Conservation (phyloP, 169 alveolate species). For the Plasmodium falciparum region DNA sequence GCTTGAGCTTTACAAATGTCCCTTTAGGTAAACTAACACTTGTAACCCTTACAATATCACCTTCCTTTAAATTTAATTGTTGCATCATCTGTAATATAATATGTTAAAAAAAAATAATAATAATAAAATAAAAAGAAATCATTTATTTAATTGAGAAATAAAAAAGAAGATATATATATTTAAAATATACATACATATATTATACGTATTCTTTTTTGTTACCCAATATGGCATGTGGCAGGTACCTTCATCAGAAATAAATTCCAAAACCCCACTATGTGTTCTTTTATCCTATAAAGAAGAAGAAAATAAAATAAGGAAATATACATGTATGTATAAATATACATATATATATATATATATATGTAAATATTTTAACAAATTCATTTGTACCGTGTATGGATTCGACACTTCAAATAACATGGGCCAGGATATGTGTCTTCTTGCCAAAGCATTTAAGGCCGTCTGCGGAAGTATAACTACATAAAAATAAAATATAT, state of each 20-base stretch:
- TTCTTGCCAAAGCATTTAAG: constrained; percentile 87
- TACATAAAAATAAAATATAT: constrained; percentile 12
- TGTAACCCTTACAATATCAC: constrained; percentile 89
- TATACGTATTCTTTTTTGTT: neutral
- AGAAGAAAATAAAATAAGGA: neutral
- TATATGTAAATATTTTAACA: neutral
- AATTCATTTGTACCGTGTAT: constrained; percentile 33
- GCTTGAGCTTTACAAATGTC: constrained; percentile 92
- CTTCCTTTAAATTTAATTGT: constrained; percentile 91
- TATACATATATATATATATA: neutral
- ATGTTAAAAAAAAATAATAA: neutral
- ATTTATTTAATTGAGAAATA: too few species aligned
- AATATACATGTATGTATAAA: neutral
- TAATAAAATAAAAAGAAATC: too few species aligned
- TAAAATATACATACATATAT: neutral
- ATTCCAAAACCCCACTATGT: constrained; percentile 95
- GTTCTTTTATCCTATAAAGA: constrained; percentile 80
- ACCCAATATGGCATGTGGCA: constrained; percentile 95
- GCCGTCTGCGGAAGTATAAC: constrained; percentile 90
- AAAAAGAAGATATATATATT: too few species aligned
- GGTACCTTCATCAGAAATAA: constrained; percentile 95
- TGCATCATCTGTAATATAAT: constrained; percentile 91
- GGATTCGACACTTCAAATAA: constrained; percentile 88
- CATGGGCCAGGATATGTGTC: constrained; percentile 92
- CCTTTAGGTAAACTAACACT: constrained; percentile 92